phyloP scores from a whole-genome alignment of 2,329 filamentous ascomycete genomes.

The Pestalotiopsis fici region DNA sequence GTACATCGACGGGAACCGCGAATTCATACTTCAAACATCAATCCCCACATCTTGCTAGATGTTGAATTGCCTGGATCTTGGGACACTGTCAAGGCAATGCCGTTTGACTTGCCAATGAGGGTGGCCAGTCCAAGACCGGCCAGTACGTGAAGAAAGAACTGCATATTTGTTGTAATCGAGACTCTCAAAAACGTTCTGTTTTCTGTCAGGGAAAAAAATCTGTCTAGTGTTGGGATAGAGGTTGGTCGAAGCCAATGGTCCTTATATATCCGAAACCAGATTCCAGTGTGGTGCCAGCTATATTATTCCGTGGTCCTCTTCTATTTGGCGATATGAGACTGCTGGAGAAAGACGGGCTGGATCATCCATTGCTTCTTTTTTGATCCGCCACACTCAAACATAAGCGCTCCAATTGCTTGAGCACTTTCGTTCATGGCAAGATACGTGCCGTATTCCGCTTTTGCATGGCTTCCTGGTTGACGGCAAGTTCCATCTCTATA shows the following conservation, averaged over 20 bases:
- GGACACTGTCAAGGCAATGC: background rate
- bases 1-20: background rate
- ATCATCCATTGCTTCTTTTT: background rate
- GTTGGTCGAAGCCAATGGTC: background rate
- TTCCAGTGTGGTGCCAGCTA: background rate
- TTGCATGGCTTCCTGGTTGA: too few relatives aligned
- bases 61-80: background rate
- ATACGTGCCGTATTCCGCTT: too few relatives aligned
- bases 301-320: background rate
- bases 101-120: slow-evolving; percentile 1
- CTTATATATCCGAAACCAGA: background rate
- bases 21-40: background rate
- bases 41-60: background rate
- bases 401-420: background rate
- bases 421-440: too few relatives aligned
- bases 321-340: background rate
- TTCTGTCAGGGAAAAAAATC: background rate
- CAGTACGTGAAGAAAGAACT: background rate
- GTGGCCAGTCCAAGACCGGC: background rate
- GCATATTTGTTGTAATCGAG: background rate
- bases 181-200: background rate
- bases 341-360: background rate
- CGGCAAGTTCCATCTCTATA: too few relatives aligned
- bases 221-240: background rate
- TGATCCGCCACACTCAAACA: background rate